Conservation (phyloP, 1,284 basidiomycete species). For the Heterobasidion parviporum region DNA sequence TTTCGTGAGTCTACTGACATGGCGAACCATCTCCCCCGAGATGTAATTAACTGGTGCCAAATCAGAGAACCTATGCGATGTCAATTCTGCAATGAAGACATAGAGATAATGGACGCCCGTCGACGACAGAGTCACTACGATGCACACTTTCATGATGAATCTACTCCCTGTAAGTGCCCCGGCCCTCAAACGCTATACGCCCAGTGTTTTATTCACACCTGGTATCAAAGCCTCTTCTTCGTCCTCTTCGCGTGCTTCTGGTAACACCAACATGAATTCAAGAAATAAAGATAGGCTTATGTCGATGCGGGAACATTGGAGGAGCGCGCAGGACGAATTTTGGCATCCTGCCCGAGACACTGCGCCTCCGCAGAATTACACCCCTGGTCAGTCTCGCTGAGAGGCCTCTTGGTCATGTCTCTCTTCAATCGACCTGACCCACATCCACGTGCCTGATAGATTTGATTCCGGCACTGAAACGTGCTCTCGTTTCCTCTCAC, state of each 20-base stretch:
- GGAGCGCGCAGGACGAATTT: conserved; percentile 38
- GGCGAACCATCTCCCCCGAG: no score
- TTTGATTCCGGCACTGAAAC: conserved; percentile 57
- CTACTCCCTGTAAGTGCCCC: not conserved
- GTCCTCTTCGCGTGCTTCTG: not conserved
- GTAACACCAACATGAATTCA: not conserved
- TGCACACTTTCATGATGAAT: not conserved
- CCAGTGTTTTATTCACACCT: not conserved
- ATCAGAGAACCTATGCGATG: conserved; percentile 25
- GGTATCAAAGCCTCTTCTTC: not conserved
- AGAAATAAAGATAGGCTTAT: not conserved
- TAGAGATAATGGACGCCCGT: conserved; percentile 25
- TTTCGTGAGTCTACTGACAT: no score
- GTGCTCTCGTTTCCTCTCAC: conserved; percentile 45
- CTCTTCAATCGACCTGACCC: not conserved
- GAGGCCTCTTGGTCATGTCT: conserved; percentile 2
- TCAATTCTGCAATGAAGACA: conserved; percentile 37
- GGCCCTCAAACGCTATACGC: not conserved
- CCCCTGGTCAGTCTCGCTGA: conserved; percentile 44
- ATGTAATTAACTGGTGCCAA: no score
- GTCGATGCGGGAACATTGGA: not conserved
- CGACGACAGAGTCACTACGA: conserved; percentile 9
- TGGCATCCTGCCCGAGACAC: conserved; percentile 45
- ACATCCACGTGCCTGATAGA: conserved; percentile 31
- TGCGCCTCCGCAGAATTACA: conserved; percentile 59